phyloP scores from a whole-genome alignment of 1,284 basidiomycete species.

The Polyporus tsugae region DNA sequence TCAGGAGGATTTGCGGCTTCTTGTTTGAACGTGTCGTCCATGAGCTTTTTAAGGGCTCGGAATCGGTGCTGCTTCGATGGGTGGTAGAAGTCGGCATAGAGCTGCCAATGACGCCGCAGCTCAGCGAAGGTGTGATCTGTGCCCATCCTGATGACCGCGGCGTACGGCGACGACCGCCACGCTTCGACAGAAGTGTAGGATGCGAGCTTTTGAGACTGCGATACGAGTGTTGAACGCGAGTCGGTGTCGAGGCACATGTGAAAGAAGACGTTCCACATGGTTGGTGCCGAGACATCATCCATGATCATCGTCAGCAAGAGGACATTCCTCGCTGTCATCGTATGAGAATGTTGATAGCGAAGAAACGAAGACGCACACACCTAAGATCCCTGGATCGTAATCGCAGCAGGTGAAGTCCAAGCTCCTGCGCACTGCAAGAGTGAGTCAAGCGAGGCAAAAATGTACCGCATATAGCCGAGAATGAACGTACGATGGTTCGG shows the following conservation, averaged over 20 bases:
- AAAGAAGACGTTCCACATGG: slow-evolving; percentile 67
- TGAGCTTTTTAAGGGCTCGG: slow-evolving; percentile 33
- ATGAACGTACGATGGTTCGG: slow-evolving; percentile 25
- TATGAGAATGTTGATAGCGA: neutral
- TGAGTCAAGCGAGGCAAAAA: slow-evolving; percentile 8
- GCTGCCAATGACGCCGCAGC: slow-evolving; percentile 52
- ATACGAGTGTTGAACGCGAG: slow-evolving; percentile 47
- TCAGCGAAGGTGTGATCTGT: slow-evolving; percentile 50
- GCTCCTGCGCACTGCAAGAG: slow-evolving; percentile 43
- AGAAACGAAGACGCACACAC: slow-evolving; percentile 41
- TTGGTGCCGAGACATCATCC: slow-evolving; percentile 36
- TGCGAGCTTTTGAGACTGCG: slow-evolving; percentile 56
- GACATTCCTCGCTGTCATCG: slow-evolving; percentile 49
- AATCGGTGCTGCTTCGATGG: slow-evolving; percentile 22
- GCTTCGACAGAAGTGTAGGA: slow-evolving; percentile 44
- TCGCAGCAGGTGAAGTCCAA: slow-evolving; percentile 71
- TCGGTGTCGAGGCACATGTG: slow-evolving; percentile 58
- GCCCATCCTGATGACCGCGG: slow-evolving; percentile 46
- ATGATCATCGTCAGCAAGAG: slow-evolving; percentile 47
- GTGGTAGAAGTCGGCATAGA: slow-evolving; percentile 26
- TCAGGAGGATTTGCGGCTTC: neutral
- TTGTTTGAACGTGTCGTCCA: neutral
- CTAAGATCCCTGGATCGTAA: slow-evolving; percentile 62
- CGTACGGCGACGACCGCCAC: slow-evolving; percentile 56
- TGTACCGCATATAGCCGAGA: neutral